These are phyloP conservation scores for Asterionellopsis glacialis DNA, from an alignment of 108 stramenopile species.

Conservation along the genomic window DNA sequence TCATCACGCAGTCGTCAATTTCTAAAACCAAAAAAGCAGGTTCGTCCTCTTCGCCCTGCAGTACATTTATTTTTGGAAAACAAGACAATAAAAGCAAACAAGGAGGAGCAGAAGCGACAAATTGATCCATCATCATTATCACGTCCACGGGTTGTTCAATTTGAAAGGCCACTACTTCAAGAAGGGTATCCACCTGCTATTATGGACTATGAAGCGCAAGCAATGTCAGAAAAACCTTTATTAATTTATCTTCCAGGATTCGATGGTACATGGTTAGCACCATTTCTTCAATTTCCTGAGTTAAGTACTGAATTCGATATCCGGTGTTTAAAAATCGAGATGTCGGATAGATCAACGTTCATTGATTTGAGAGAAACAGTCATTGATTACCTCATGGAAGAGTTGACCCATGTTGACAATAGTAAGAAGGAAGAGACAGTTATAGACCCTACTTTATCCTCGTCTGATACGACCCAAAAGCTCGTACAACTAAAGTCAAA, in stretches of 20 bases:
- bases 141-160: too few relatives aligned
- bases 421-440: neutral
- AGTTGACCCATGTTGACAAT: constrained; percentile 8
- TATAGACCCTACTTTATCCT: too few relatives aligned
- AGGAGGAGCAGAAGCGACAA: too few relatives aligned
- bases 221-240: constrained; percentile 50
- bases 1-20: too few relatives aligned
- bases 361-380: constrained; percentile 55
- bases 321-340: constrained; percentile 55
- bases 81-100: too few relatives aligned
- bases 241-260: constrained; percentile 85
- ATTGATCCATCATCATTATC: too few relatives aligned
- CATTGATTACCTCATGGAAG: constrained; percentile 30
- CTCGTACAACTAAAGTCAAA: neutral
- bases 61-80: too few relatives aligned
- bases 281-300: constrained; percentile 82
- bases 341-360: constrained; percentile 79
- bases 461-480: neutral
- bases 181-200: constrained; percentile 78
- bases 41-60: too few relatives aligned
- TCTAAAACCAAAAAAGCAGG: too few relatives aligned
- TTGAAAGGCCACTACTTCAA: constrained; percentile 48
- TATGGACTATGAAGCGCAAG: constrained; percentile 33
- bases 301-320: constrained; percentile 75
- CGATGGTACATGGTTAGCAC: constrained; percentile 76